Evolutionary conservation across 768 basidiomycete species (phyloP).

Genomic region (Clathrus columnatus): DNA sequence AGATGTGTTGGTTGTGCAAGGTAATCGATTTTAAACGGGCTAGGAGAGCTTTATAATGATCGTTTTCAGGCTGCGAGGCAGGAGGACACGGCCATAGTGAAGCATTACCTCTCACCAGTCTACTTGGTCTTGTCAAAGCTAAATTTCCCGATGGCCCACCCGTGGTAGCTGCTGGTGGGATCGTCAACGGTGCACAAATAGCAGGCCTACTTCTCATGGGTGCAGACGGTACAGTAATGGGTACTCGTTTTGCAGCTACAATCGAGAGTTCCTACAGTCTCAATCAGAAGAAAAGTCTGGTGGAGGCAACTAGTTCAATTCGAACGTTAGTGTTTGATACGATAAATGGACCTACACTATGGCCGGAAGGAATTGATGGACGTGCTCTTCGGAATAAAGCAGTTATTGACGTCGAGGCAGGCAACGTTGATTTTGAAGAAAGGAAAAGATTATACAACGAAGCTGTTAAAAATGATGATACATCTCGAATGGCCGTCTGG

Average conservation of each 20-base stretch:
- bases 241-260: conserved; percentile 68
- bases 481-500: conserved; percentile 52
- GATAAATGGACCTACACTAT: conserved; percentile 44
- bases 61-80: conserved; percentile 57
- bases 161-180: conserved; percentile 67
- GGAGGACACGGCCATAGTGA: conserved; percentile 63
- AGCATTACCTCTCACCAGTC: conserved; percentile 50
- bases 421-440: conserved; percentile 30
- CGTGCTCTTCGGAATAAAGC: conserved; percentile 49
- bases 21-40: conserved; percentile 24
- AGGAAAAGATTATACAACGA: conserved; percentile 37
- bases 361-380: conserved; percentile 57
- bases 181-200: conserved; percentile 55
- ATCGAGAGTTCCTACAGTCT: conserved; percentile 52
- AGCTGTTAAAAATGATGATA: conserved; percentile 37
- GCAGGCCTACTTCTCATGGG: conserved; percentile 60
- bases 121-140: conserved; percentile 48
- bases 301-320: conserved; percentile 36
- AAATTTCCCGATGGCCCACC: conserved; percentile 32
- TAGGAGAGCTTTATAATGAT: background rate
- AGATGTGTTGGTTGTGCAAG: conserved; percentile 74
- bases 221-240: conserved; percentile 57
- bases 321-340: conserved; percentile 59
- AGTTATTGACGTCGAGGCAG: conserved; percentile 46
- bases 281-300: conserved; percentile 43